phyloP scores from a whole-genome alignment of 306 rosid genomes.

The Casuarina glauca region DNA sequence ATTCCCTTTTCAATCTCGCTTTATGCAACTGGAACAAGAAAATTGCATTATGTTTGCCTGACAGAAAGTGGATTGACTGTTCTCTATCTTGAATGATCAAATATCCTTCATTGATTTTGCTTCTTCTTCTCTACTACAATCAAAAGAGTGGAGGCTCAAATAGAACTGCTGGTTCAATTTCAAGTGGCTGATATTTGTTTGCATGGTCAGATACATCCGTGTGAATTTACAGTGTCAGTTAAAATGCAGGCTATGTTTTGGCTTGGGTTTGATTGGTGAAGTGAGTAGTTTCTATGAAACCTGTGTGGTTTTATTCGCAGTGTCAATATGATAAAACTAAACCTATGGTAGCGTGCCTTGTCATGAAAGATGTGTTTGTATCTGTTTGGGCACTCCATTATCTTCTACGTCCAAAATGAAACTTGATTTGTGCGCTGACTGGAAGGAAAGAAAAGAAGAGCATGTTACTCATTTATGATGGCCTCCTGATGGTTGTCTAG shows the following conservation, averaged over 20 bases:
- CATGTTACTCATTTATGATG: slow-evolving; percentile 8
- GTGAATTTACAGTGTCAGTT: not conserved
- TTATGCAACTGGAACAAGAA: not conserved
- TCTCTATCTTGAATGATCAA: not conserved
- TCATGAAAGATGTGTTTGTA: not conserved
- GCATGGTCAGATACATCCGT: not conserved
- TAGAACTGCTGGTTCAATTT: not conserved
- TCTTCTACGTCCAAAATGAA: not conserved
- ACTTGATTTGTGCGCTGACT: not conserved
- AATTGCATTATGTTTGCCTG: not conserved
- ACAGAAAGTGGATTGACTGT: not conserved
- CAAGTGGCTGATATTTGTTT: not conserved
- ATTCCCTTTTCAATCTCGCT: not conserved
- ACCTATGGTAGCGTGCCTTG: not conserved
- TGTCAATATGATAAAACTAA: not conserved
- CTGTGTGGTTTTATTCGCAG: not conserved
- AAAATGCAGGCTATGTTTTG: not conserved
- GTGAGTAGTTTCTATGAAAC: not conserved
- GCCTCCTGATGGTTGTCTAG: slow-evolving; percentile 38
- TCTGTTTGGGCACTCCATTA: not conserved
- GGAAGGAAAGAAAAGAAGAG: not conserved
- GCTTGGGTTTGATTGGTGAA: not conserved
- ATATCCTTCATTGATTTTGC: not conserved
- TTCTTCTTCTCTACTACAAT: not conserved
- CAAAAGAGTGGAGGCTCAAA: not conserved